A percentile compares a stretch with the other conserved stretches of the same genome.
Conservation (phyloP, 2,329 filamentous ascomycete species). For the Penicillium italicum region DNA sequence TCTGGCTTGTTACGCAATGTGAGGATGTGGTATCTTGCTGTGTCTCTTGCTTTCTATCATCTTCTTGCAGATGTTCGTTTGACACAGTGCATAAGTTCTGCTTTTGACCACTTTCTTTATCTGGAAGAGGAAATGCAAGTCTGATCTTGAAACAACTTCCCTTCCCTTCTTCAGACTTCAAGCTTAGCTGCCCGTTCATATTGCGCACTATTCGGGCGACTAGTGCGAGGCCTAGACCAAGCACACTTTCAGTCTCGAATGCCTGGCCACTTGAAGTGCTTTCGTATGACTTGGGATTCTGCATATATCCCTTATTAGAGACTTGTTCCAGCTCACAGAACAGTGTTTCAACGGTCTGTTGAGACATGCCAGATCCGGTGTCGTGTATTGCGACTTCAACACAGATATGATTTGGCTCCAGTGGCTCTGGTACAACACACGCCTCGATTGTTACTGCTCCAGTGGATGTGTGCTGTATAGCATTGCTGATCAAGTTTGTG, state of each 20-base stretch:
- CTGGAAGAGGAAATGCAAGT: slow-evolving; percentile 67
- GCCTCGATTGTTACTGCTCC: slow-evolving; percentile 70
- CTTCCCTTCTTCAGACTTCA: slow-evolving; percentile 77
- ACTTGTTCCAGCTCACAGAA: slow-evolving; percentile 66
- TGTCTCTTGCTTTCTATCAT: background rate
- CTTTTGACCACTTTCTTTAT: slow-evolving; percentile 25
- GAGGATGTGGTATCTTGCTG: background rate
- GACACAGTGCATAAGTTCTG: background rate
- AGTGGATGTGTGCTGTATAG: slow-evolving; percentile 69
- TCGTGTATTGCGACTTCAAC: slow-evolving; percentile 74
- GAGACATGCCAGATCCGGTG: slow-evolving; percentile 63
- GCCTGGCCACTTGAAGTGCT: slow-evolving; percentile 32
- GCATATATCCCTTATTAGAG: slow-evolving; percentile 51
- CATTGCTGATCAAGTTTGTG: slow-evolving; percentile 79
- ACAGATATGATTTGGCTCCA: slow-evolving; percentile 53
- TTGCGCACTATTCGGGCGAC: slow-evolving; percentile 78
- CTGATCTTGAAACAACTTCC: slow-evolving; percentile 78
- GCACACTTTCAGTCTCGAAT: slow-evolving; percentile 44
- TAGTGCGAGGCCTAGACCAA: slow-evolving; percentile 77
- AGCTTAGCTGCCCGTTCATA: slow-evolving; percentile 79
- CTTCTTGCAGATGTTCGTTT: background rate
- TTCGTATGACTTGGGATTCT: slow-evolving; percentile 13
- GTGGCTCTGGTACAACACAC: slow-evolving; percentile 50
- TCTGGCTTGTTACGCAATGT: background rate
- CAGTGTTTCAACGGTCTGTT: slow-evolving; percentile 54